Conservation (phyloP, 768 basidiomycete genomes). For the Mycena indigotica region DNA sequence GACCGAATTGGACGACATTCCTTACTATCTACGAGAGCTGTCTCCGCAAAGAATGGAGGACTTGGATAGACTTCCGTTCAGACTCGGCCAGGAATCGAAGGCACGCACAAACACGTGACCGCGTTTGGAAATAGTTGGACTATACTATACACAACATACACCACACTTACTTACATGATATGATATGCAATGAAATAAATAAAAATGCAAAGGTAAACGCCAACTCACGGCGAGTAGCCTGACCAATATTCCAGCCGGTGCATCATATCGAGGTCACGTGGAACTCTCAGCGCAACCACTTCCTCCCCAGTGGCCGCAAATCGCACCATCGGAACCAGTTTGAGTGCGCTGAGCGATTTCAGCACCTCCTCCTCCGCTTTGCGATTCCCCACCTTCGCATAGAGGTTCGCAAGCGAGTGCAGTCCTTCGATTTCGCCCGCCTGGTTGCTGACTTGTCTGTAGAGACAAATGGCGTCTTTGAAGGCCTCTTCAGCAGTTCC, state of each 20-base stretch:
- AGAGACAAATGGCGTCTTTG: slow-evolving; percentile 15
- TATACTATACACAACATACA: too few species aligned
- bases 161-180: too few species aligned
- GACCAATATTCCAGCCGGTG: slow-evolving; percentile 6
- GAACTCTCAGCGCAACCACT: not conserved
- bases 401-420: slow-evolving; percentile 13
- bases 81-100: too few species aligned
- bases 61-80: too few species aligned
- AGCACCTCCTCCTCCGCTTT: not conserved
- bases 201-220: too few species aligned
- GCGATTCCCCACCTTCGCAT: slow-evolving; percentile 5
- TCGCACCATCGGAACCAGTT: too few species aligned
- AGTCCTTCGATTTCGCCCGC: slow-evolving; percentile 12
- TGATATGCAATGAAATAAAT: too few species aligned
- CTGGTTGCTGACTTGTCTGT: slow-evolving; percentile 12
- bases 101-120: too few species aligned
- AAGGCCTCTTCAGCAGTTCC: slow-evolving; percentile 13
- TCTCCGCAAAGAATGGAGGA: too few species aligned
- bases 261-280: slow-evolving; percentile 3
- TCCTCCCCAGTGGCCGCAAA: not conserved
- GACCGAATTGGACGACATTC: too few species aligned
- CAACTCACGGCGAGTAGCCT: not conserved
- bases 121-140: too few species aligned
- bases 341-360: not conserved
- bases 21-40: too few species aligned